A percentile compares a stretch with the other conserved stretches of the same genome.
Evolutionary conservation across 495 filamentous ascomycete genomes (phyloP).

Genomic region (Daldinia concentrica): DNA sequence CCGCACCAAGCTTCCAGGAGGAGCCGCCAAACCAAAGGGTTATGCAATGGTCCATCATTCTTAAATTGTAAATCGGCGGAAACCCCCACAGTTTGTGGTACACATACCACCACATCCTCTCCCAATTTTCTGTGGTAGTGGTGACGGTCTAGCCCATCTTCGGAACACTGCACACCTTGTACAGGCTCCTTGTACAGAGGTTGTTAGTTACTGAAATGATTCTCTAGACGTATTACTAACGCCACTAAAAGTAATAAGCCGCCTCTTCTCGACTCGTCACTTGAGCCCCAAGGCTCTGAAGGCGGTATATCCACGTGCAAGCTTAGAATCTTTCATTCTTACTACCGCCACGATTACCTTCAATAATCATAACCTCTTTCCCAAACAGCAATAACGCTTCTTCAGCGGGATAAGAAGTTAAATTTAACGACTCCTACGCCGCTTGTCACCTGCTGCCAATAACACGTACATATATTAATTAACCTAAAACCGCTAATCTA

Average conservation of each 20-base stretch:
- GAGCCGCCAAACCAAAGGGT: conserved; percentile 14
- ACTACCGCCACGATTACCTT: conserved; percentile 19
- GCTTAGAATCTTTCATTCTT: conserved; percentile 30
- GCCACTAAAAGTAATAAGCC: conserved; percentile 26
- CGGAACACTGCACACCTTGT: not conserved
- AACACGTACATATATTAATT: conserved; percentile 8
- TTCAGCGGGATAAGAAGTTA: conserved; percentile 11
- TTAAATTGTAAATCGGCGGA: conserved; percentile 14
- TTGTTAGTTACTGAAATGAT: conserved; percentile 8
- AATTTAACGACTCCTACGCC: conserved; percentile 13
- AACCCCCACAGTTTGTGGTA: conserved; percentile 37
- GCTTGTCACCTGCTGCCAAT: conserved; percentile 5
- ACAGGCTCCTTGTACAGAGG: not conserved
- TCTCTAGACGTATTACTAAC: conserved; percentile 28
- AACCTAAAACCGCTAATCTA: conserved; percentile 12
- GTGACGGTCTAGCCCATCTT: conserved; percentile 30
- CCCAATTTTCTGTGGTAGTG: conserved; percentile 11
- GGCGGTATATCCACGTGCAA: conserved; percentile 33
- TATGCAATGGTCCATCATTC: conserved; percentile 21
- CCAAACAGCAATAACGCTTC: conserved; percentile 9
- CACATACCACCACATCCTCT: conserved; percentile 19
- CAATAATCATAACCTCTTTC: conserved; percentile 13
- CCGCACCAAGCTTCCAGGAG: conserved; percentile 22
- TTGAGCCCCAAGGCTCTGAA: conserved; percentile 24
- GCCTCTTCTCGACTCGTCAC: conserved; percentile 16